These are phyloP conservation scores for Penicillium sp. DNA, from an alignment of 2,329 filamentous ascomycete species.

Conservation along the genomic window DNA sequence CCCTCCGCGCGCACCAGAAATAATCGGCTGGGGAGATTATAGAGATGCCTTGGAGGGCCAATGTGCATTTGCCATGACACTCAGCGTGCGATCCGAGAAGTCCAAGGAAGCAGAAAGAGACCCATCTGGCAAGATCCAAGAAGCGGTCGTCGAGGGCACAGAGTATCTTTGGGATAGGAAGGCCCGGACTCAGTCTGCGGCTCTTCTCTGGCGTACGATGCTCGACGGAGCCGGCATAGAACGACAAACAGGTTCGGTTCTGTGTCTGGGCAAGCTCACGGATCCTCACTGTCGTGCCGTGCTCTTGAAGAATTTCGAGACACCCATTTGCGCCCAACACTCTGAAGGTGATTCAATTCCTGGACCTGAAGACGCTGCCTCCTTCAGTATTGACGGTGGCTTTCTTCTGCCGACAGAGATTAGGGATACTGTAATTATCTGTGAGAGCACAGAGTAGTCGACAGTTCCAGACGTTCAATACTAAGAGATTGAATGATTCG, in stretches of 20 bases:
- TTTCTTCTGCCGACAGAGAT: slow-evolving; percentile 15
- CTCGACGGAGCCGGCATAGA: slow-evolving; percentile 11
- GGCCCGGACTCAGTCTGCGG: slow-evolving; percentile 9
- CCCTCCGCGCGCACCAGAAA: slow-evolving; percentile 7
- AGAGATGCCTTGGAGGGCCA: slow-evolving; percentile 10
- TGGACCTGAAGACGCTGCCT: slow-evolving; percentile 5
- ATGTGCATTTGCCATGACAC: slow-evolving; percentile 8
- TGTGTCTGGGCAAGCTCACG: slow-evolving; percentile 12
- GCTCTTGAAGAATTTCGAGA: slow-evolving; percentile 14
- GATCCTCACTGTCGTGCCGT: slow-evolving; percentile 12
- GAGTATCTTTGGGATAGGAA: slow-evolving; percentile 14
- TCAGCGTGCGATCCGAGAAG: not conserved
- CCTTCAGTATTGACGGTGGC: slow-evolving; percentile 12
- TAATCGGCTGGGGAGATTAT: slow-evolving; percentile 16
- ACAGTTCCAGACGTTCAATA: slow-evolving; percentile 3
- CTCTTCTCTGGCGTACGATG: slow-evolving; percentile 15
- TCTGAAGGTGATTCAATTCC: slow-evolving; percentile 1
- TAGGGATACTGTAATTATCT: slow-evolving; percentile 11
- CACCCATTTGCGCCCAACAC: slow-evolving; percentile 9
- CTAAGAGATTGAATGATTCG: slow-evolving; percentile 8
- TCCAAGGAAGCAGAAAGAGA: not conserved
- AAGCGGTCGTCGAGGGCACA: slow-evolving; percentile 10
- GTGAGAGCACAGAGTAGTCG: slow-evolving; percentile 4
- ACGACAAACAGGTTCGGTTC: slow-evolving; percentile 10
- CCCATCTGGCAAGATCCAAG: slow-evolving; percentile 6